A percentile compares a stretch with the other conserved stretches of the same genome.
Conservation (phyloP, 257 asterid species). For the Phtheirospermum japonicum region DNA sequence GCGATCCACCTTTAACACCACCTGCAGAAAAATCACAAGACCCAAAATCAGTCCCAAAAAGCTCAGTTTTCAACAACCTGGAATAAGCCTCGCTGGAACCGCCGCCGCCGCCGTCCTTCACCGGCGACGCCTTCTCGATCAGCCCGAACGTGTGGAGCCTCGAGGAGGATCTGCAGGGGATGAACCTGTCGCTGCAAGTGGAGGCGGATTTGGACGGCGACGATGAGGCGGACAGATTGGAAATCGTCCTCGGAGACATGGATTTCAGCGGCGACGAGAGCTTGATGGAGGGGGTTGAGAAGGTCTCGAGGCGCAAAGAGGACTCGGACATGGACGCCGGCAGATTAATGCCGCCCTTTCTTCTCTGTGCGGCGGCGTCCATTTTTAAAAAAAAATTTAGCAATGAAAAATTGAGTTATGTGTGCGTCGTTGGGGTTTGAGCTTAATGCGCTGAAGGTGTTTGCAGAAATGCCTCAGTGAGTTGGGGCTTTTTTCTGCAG, state of each 20-base stretch:
- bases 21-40: slow-evolving; percentile 80
- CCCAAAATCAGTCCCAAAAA: slow-evolving; percentile 90
- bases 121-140: slow-evolving; percentile 76
- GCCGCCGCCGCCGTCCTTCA: slow-evolving; percentile 64
- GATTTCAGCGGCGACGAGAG: slow-evolving; percentile 73
- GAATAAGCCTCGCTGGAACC: slow-evolving; percentile 60
- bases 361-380: slow-evolving; percentile 49
- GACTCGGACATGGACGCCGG: slow-evolving; percentile 70
- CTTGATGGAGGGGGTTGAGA: slow-evolving; percentile 22
- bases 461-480: slow-evolving; percentile 23
- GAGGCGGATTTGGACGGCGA: slow-evolving; percentile 63
- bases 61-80: slow-evolving; percentile 79
- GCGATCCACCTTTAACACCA: slow-evolving; percentile 48
- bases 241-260: slow-evolving; percentile 91
- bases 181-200: slow-evolving; percentile 84
- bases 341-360: slow-evolving; percentile 71
- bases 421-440: not conserved
- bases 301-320: slow-evolving; percentile 29
- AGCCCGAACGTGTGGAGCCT: slow-evolving; percentile 93
- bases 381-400: too few relatives aligned
- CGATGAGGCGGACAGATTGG: slow-evolving; percentile 74
- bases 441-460: not conserved
- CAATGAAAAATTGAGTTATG: too few relatives aligned
- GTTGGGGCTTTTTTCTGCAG: not conserved
- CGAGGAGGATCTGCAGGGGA: slow-evolving; percentile 96